Evolutionary conservation across 2,329 filamentous ascomycete species (phyloP).

Genomic region (Fusarium sp.): DNA sequence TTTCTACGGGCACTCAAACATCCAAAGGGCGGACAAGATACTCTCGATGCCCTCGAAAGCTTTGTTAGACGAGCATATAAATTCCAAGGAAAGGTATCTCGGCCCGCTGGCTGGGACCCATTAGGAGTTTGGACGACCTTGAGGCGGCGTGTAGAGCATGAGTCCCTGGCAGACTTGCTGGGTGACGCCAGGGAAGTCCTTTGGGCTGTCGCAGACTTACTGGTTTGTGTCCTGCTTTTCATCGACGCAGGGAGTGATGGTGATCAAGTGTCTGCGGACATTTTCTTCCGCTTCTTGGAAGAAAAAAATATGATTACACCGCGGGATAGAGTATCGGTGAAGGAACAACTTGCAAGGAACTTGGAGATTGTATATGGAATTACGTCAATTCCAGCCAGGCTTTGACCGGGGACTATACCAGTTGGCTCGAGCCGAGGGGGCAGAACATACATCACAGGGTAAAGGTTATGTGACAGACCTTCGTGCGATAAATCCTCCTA

Average conservation of each 20-base stretch:
- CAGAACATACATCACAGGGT: too few relatives aligned
- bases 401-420: constrained; percentile 33
- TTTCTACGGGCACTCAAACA: constrained; percentile 63
- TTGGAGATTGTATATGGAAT: constrained; percentile 56
- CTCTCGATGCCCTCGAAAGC: constrained; percentile 59
- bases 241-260: constrained; percentile 57
- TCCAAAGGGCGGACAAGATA: constrained; percentile 53
- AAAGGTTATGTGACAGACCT: too few relatives aligned
- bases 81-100: constrained; percentile 44
- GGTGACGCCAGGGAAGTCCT: constrained; percentile 61
- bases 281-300: constrained; percentile 58
- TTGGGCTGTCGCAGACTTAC: constrained; percentile 59
- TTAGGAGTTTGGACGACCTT: constrained; percentile 57
- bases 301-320: constrained; percentile 40
- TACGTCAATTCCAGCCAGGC: constrained; percentile 35
- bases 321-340: constrained; percentile 32
- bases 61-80: constrained; percentile 51
- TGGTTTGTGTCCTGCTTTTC: constrained; percentile 59
- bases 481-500: too few relatives aligned
- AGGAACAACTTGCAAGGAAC: constrained; percentile 52
- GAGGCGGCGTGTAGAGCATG: constrained; percentile 54
- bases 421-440: too few relatives aligned
- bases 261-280: constrained; percentile 54
- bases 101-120: constrained; percentile 50
- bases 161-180: constrained; percentile 57